phyloP scores from a whole-genome alignment of 2,329 filamentous ascomycete species.

The Beauveria scarabaeidicola region DNA sequence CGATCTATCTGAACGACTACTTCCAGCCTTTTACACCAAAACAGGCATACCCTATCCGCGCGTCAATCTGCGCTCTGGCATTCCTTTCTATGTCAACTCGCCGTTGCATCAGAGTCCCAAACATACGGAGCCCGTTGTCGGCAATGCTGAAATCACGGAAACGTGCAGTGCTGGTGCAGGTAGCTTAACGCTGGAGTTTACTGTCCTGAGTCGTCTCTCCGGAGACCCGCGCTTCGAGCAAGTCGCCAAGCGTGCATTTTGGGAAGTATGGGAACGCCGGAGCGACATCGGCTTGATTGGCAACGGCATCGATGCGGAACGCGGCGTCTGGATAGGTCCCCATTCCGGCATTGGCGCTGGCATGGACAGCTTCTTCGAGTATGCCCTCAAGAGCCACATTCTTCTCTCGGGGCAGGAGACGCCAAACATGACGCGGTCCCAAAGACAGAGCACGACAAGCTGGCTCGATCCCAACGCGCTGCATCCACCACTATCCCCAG shows the following conservation, averaged over 20 bases:
- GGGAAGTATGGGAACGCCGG: constrained; percentile 87
- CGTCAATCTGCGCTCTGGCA: constrained; percentile 83
- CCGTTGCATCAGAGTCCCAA: constrained; percentile 55
- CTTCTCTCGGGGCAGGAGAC: constrained; percentile 68
- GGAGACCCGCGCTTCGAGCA: constrained; percentile 84
- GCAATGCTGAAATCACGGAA: constrained; percentile 69
- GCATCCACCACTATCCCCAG: constrained; percentile 50
- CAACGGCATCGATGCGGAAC: constrained; percentile 85
- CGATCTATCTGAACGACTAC: constrained; percentile 72
- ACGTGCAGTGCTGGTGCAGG: constrained; percentile 97
- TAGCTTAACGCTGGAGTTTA: constrained; percentile 88
- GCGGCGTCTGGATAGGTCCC: constrained; percentile 77
- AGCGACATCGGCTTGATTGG: constrained; percentile 83
- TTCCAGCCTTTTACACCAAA: constrained; percentile 85
- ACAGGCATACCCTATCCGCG: constrained; percentile 92
- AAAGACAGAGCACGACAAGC: constrained; percentile 29
- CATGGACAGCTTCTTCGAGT: constrained; percentile 97
- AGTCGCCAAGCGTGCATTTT: constrained; percentile 85
- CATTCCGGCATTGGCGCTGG: constrained; percentile 94
- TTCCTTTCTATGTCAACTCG: constrained; percentile 86
- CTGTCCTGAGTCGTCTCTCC: constrained; percentile 78
- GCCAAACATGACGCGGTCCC: constrained; percentile 39
- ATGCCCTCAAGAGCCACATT: constrained; percentile 89
- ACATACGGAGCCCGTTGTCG: constrained; percentile 25
- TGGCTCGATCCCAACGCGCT: constrained; percentile 58